Conservation (phyloP, 1,284 basidiomycete species). For the Sporisorium scitamineum region DNA sequence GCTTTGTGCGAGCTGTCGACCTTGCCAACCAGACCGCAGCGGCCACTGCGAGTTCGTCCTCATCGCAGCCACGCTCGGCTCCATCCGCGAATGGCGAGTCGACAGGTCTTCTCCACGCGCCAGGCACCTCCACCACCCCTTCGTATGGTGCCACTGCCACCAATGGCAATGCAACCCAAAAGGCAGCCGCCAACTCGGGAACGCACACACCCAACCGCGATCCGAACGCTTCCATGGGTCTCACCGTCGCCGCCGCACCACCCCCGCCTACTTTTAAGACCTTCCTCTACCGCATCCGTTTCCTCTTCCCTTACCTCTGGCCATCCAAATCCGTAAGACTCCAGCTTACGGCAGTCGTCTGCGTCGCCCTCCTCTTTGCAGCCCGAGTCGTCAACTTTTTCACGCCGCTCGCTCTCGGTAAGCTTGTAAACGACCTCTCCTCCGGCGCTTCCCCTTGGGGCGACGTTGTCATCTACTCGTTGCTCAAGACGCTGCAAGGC, state of each 20-base stretch:
- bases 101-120: slow-evolving; percentile 34
- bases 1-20: slow-evolving; percentile 54
- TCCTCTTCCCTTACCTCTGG: slow-evolving; percentile 84
- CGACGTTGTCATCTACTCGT: slow-evolving; percentile 65
- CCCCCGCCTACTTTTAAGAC: slow-evolving; percentile 60
- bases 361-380: slow-evolving; percentile 77
- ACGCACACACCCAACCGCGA: slow-evolving; percentile 37
- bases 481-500: slow-evolving; percentile 70
- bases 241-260: slow-evolving; percentile 53
- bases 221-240: slow-evolving; percentile 62
- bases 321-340: slow-evolving; percentile 77
- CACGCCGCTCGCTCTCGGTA: slow-evolving; percentile 80
- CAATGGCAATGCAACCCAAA: slow-evolving; percentile 15
- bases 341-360: slow-evolving; percentile 79
- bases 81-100: slow-evolving; percentile 29
- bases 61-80: slow-evolving; percentile 24
- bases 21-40: slow-evolving; percentile 32
- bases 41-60: slow-evolving; percentile 10
- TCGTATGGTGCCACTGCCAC: slow-evolving; percentile 43
- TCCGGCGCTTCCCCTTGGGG: slow-evolving; percentile 52
- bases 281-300: slow-evolving; percentile 71
- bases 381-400: slow-evolving; percentile 82
- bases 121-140: slow-evolving; percentile 13
- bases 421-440: slow-evolving; percentile 73
- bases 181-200: slow-evolving; percentile 28